Conservation (phyloP, 164 flowering plant genomes). For the Dillenia turbinata region DNA sequence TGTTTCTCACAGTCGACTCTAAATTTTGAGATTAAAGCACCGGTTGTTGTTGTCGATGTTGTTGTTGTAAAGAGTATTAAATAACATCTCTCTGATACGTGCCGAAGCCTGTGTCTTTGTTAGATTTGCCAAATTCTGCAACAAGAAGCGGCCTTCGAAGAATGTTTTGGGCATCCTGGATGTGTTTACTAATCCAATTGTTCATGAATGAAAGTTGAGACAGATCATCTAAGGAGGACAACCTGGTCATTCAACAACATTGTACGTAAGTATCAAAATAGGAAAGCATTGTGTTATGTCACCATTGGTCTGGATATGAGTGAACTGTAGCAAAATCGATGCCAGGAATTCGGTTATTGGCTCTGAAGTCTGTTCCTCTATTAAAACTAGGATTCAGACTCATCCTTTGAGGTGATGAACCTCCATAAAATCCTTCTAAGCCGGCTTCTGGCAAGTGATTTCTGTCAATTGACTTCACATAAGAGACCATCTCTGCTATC, state of each 20-base stretch:
- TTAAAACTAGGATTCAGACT: slow-evolving; percentile 41
- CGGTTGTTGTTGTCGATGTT: too few relatives aligned
- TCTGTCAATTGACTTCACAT: slow-evolving; percentile 64
- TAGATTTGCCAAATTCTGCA: slow-evolving; percentile 67
- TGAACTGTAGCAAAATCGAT: slow-evolving; percentile 73
- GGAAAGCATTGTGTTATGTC: neutral
- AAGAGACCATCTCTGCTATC: slow-evolving; percentile 67
- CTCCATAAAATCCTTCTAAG: slow-evolving; percentile 72
- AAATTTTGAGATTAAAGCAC: too few relatives aligned
- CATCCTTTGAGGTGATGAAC: slow-evolving; percentile 37
- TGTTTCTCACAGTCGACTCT: too few relatives aligned
- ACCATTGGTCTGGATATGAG: slow-evolving; percentile 77
- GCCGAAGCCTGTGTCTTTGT: slow-evolving; percentile 47
- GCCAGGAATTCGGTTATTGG: slow-evolving; percentile 52
- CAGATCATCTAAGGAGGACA: slow-evolving; percentile 44
- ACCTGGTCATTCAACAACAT: slow-evolving; percentile 30
- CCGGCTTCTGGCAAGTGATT: slow-evolving; percentile 73
- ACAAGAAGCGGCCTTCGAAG: slow-evolving; percentile 55
- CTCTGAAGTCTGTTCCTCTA: slow-evolving; percentile 68
- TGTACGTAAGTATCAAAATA: neutral
- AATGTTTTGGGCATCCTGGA: slow-evolving; percentile 53
- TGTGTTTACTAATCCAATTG: slow-evolving; percentile 58
- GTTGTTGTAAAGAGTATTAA: slow-evolving; percentile 46
- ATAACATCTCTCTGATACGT: slow-evolving; percentile 51
- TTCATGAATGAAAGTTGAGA: slow-evolving; percentile 47